Percentiles rank a stretch among this genome's conserved stretches.
Evolutionary conservation across 805 yeast species (phyloP).

Genomic region (Yamadazyma laniorum): DNA sequence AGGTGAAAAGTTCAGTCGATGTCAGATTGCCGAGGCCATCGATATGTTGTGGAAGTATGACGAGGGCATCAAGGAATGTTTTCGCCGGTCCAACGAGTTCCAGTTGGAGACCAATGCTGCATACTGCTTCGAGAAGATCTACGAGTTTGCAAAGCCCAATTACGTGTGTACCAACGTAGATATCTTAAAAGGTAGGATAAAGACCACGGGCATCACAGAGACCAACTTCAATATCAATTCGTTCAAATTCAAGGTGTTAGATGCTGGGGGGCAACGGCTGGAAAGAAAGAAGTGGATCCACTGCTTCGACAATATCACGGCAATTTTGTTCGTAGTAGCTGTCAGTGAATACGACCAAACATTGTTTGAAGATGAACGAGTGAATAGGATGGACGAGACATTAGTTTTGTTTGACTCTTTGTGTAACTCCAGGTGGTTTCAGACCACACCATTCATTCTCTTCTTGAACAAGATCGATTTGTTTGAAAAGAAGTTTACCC

Average conservation of each 20-base stretch:
- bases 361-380: slow-evolving; percentile 84
- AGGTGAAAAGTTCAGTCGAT: slow-evolving; percentile 26
- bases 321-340: slow-evolving; percentile 84
- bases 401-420: slow-evolving; percentile 78
- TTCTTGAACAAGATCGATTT: slow-evolving; percentile 88
- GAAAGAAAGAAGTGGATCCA: slow-evolving; percentile 95
- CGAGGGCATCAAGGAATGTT: slow-evolving; percentile 60
- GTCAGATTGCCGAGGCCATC: slow-evolving; percentile 72
- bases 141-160: slow-evolving; percentile 57
- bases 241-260: slow-evolving; percentile 71
- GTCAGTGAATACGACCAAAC: slow-evolving; percentile 90
- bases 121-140: slow-evolving; percentile 76
- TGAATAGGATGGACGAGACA: slow-evolving; percentile 89
- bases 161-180: slow-evolving; percentile 79
- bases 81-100: slow-evolving; percentile 64
- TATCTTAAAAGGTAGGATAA: slow-evolving; percentile 84
- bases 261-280: slow-evolving; percentile 95
- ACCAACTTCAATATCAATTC: slow-evolving; percentile 67
- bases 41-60: slow-evolving; percentile 67
- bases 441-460: slow-evolving; percentile 80
- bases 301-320: slow-evolving; percentile 86
- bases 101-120: slow-evolving; percentile 82
- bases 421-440: slow-evolving; percentile 83
- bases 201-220: slow-evolving; percentile 94
- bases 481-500: slow-evolving; percentile 64